Conservation (phyloP, 2,329 filamentous ascomycete species). For the Mollisiaceae sp. region DNA sequence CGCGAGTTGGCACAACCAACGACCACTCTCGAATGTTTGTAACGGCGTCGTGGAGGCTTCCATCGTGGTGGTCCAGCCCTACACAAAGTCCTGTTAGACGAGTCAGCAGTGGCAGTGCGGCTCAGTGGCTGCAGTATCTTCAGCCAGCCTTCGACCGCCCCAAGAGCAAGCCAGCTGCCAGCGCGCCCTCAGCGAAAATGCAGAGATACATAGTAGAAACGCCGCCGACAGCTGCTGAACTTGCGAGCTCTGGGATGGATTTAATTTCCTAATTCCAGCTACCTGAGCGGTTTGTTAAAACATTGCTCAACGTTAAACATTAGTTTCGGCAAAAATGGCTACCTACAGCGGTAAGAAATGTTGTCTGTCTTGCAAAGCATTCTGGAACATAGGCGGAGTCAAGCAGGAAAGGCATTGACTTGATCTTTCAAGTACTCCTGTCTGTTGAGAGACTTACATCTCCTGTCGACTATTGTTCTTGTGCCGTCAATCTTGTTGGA, state of each 20-base stretch:
- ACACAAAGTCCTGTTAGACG: neutral
- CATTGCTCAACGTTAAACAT: neutral
- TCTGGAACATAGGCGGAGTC: neutral
- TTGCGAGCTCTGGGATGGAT: neutral
- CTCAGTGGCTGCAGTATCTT: slow-evolving; percentile 1
- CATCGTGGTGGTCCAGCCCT: neutral
- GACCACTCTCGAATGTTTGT: neutral
- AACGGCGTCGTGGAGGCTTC: neutral
- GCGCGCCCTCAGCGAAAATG: neutral
- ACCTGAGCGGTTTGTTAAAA: neutral
- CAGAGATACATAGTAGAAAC: neutral
- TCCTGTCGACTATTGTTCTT: neutral
- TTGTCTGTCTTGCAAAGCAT: neutral
- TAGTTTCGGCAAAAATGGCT: slow-evolving; percentile 8
- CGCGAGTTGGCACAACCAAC: neutral
- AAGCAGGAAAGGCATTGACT: neutral
- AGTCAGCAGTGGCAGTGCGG: neutral
- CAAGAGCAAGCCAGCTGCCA: neutral
- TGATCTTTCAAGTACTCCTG: neutral
- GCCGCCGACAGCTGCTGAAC: neutral
- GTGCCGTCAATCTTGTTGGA: neutral
- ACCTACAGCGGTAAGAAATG: slow-evolving; percentile 4
- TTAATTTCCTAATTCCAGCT: neutral
- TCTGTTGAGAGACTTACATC: neutral
- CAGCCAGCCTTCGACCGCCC: slow-evolving; percentile 14